A percentile compares a stretch with the other conserved stretches of the same genome.
Evolutionary conservation across 2,329 filamentous ascomycete genomes (phyloP).

Genomic region (Colletotrichum destructivum): DNA sequence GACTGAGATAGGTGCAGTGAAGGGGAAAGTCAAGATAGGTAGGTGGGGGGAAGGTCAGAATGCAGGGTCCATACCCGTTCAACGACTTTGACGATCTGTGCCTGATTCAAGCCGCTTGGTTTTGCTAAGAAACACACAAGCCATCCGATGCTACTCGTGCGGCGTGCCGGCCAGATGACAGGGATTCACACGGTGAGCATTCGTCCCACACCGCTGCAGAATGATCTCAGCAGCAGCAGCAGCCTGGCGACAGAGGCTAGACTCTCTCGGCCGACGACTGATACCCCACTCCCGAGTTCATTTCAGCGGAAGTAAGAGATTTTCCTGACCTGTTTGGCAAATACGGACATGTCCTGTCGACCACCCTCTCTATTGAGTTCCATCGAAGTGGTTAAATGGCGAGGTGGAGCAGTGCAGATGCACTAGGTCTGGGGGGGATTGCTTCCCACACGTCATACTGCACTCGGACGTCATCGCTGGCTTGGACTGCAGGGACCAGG

Average conservation of each 20-base stretch:
- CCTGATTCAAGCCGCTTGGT: conserved; percentile 33
- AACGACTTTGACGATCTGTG: conserved; percentile 34
- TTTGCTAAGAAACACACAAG: conserved; percentile 13
- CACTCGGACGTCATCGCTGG: conserved; percentile 40
- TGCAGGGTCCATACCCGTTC: conserved; percentile 32
- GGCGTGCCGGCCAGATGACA: conserved; percentile 16
- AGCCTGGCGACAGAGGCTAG: conserved; percentile 36
- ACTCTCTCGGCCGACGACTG: conserved; percentile 32
- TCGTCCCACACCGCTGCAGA: conserved; percentile 38
- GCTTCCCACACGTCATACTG: conserved; percentile 39
- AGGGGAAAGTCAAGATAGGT: conserved; percentile 15
- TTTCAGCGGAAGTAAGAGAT: conserved; percentile 18
- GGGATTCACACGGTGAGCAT: conserved; percentile 24
- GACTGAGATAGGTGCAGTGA: not conserved
- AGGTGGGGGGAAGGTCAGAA: conserved; percentile 22
- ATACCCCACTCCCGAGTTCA: conserved; percentile 17
- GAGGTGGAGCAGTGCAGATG: conserved; percentile 37
- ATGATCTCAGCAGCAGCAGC: conserved; percentile 14
- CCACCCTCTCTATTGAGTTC: conserved; percentile 26
- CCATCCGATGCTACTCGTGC: conserved; percentile 12
- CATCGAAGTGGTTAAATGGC: conserved; percentile 35
- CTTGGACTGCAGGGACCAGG: conserved; percentile 32
- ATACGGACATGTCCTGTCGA: conserved; percentile 14
- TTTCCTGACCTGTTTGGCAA: conserved; percentile 25
- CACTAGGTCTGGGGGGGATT: conserved; percentile 30